Conservation (phyloP, 2,329 filamentous ascomycete genomes). For the Alternaria arborescens region DNA sequence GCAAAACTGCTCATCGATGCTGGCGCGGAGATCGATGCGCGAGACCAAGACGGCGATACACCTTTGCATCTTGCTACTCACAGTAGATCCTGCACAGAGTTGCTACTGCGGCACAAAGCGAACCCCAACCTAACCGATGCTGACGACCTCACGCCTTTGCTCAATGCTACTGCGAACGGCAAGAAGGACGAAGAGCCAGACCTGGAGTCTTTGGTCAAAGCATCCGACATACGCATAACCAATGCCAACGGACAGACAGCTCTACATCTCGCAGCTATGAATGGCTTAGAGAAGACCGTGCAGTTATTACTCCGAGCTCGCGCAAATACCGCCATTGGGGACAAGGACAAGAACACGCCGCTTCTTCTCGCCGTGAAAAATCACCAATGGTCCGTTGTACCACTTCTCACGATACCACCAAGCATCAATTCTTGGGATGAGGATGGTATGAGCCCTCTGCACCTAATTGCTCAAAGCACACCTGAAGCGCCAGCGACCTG, state of each 20-base stretch:
- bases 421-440: conserved; percentile 46
- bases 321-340: conserved; percentile 32
- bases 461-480: conserved; percentile 37
- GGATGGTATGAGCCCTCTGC: conserved; percentile 43
- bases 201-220: conserved; percentile 34
- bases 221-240: conserved; percentile 29
- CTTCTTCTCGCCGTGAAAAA: conserved; percentile 40
- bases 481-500: conserved; percentile 35
- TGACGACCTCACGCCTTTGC: conserved; percentile 34
- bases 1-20: conserved; percentile 34
- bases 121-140: conserved; percentile 27
- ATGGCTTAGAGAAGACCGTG: conserved; percentile 34
- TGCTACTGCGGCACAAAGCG: conserved; percentile 37
- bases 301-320: conserved; percentile 33
- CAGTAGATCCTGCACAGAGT: conserved; percentile 32
- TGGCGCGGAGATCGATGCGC: conserved; percentile 31
- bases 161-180: conserved; percentile 21
- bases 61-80: conserved; percentile 39
- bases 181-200: conserved; percentile 33
- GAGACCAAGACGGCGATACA: conserved; percentile 37
- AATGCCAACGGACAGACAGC: conserved; percentile 30
- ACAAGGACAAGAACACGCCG: conserved; percentile 37
- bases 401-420: conserved; percentile 38
- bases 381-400: conserved; percentile 41
- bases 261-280: conserved; percentile 42